Evolutionary conservation across 2,329 filamentous ascomycete species (phyloP).

Genomic region (Colletotrichum gigasporum): DNA sequence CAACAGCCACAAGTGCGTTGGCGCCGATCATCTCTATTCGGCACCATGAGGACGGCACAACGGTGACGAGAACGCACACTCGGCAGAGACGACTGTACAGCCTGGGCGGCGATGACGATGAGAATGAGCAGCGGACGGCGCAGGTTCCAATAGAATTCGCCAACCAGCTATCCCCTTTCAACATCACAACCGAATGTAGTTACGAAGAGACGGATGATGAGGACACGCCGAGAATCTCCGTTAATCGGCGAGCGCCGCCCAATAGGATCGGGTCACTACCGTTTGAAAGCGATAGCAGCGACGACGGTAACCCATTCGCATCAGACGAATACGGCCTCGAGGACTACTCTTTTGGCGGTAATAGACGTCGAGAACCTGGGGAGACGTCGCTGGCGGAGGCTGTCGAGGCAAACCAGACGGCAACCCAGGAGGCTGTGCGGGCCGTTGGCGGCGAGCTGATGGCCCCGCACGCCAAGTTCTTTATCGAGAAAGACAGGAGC

Average conservation of each 20-base stretch:
- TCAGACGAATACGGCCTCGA: slow-evolving; percentile 47
- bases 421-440: slow-evolving; percentile 65
- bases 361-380: slow-evolving; percentile 35
- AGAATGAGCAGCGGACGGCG: slow-evolving; percentile 56
- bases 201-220: slow-evolving; percentile 63
- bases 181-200: slow-evolving; percentile 67
- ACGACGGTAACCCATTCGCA: slow-evolving; percentile 40
- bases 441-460: slow-evolving; percentile 70
- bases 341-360: slow-evolving; percentile 34
- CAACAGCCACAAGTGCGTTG: slow-evolving; percentile 30
- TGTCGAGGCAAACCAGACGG: slow-evolving; percentile 58
- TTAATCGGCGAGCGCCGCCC: slow-evolving; percentile 52
- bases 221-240: slow-evolving; percentile 27
- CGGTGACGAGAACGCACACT: slow-evolving; percentile 53
- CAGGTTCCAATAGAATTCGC: slow-evolving; percentile 68
- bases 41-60: slow-evolving; percentile 61
- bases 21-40: slow-evolving; percentile 59
- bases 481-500: slow-evolving; percentile 83
- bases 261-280: slow-evolving; percentile 64
- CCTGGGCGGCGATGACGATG: slow-evolving; percentile 52
- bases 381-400: slow-evolving; percentile 48
- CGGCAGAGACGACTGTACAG: slow-evolving; percentile 56
- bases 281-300: slow-evolving; percentile 61
- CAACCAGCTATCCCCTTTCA: slow-evolving; percentile 57
- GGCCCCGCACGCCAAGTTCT: slow-evolving; percentile 81